Evolutionary conservation across 2,329 filamentous ascomycete genomes (phyloP).

Genomic region (Colletotrichum zoysiae): DNA sequence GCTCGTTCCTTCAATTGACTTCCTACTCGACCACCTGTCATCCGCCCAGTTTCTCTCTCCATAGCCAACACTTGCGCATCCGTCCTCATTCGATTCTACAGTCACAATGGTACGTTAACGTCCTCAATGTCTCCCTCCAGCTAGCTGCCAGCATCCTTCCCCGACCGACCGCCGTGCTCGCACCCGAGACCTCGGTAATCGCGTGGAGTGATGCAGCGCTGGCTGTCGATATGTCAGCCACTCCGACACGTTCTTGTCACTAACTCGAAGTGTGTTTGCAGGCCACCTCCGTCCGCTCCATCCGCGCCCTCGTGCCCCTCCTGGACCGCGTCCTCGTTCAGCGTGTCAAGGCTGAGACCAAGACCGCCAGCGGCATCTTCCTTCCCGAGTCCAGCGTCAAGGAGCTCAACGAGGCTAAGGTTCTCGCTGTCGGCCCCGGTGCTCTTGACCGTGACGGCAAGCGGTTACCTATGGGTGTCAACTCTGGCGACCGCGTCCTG

Average conservation of each 20-base stretch:
- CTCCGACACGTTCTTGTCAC: background rate
- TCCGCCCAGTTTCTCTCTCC: slow-evolving; percentile 43
- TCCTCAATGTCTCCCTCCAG: background rate
- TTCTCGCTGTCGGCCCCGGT: slow-evolving; percentile 94
- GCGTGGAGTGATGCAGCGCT: background rate
- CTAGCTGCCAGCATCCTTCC: background rate
- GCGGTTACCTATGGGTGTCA: slow-evolving; percentile 85
- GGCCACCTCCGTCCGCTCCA: slow-evolving; percentile 87
- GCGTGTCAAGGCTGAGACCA: slow-evolving; percentile 96
- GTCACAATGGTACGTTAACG: slow-evolving; percentile 46
- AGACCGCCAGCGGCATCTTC: slow-evolving; percentile 97
- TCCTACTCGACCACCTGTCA: slow-evolving; percentile 37
- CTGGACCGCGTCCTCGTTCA: slow-evolving; percentile 98
- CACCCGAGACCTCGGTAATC: background rate
- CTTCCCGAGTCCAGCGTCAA: slow-evolving; percentile 97
- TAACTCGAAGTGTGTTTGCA: slow-evolving; percentile 46
- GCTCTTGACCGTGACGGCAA: slow-evolving; percentile 89
- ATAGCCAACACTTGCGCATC: slow-evolving; percentile 45
- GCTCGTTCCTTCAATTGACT: slow-evolving; percentile 45
- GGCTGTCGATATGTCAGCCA: background rate
- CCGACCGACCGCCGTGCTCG: background rate
- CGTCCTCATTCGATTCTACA: slow-evolving; percentile 8
- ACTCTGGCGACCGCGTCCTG: slow-evolving; percentile 89
- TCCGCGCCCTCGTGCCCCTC: slow-evolving; percentile 94
- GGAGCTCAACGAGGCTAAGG: slow-evolving; percentile 98